Evolutionary conservation across 805 yeast species (phyloP).

Genomic region (Metschnikowia hibisci): DNA sequence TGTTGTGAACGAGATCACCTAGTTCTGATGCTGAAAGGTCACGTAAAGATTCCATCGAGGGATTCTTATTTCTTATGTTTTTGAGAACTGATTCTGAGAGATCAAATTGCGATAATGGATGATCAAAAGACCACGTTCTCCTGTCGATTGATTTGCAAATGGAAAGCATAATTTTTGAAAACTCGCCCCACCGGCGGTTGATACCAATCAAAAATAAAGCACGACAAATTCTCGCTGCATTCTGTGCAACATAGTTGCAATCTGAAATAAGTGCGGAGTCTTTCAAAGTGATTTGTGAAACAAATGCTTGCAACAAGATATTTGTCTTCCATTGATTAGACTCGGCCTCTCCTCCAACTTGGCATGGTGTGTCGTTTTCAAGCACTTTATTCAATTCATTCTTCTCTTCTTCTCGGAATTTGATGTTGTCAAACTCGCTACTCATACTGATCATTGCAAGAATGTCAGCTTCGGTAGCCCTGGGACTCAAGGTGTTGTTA

Average conservation of each 20-base stretch:
- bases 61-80: conserved; percentile 58
- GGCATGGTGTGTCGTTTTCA: conserved; percentile 68
- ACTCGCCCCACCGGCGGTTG: conserved; percentile 86
- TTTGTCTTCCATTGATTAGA: conserved; percentile 84
- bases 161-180: conserved; percentile 68
- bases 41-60: conserved; percentile 66
- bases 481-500: conserved; percentile 76
- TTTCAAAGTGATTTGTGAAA: conserved; percentile 66
- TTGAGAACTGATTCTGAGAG: conserved; percentile 63
- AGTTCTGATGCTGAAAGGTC: conserved; percentile 72
- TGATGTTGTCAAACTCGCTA: conserved; percentile 87
- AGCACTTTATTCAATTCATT: conserved; percentile 61
- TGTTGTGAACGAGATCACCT: conserved; percentile 87
- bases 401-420: conserved; percentile 83
- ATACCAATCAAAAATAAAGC: conserved; percentile 85
- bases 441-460: conserved; percentile 86
- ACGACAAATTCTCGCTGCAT: conserved; percentile 87
- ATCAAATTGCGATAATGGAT: conserved; percentile 86
- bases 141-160: conserved; percentile 84
- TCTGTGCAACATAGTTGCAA: conserved; percentile 90
- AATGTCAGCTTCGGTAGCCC: conserved; percentile 89
- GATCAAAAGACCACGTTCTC: conserved; percentile 84
- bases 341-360: conserved; percentile 72
- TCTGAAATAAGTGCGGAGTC: conserved; percentile 86
- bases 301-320: conserved; percentile 79